Base-by-base conservation (phyloP, 1,284 basidiomycete species). In the Moesziomyces parantarcticus region DNA sequence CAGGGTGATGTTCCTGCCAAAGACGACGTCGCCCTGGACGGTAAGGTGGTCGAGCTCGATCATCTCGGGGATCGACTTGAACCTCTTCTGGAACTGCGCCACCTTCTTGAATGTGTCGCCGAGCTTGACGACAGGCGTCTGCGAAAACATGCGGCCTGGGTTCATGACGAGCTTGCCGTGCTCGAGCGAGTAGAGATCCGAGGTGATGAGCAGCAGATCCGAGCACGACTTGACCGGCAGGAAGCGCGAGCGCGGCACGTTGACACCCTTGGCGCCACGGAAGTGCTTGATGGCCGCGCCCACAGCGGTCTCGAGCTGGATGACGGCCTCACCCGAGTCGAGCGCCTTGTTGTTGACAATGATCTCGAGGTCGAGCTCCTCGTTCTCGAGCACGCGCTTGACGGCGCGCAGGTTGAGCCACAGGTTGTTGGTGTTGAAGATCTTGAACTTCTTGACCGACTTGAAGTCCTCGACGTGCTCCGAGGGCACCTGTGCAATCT, bases 391-490 rank as follows among this genome's bases (percentile, higher is more conserved):
- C 77, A 97, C 89, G 63, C 92, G 90, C 89, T 97, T 99, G 85
- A 99, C 89, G 32, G 92, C 90, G 87, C 68, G 71, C 46, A 99
- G 88, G 87, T 98, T 93, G 86, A 97, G 89, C 96, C 95, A 97
- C 81, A 96, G 87, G 87, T 97, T 98, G 89, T 98, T 98, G 65
- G 94, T 83, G 77, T 96, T 81, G 73, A 81, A 82, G 58, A 83
- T 83, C 76, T 83, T 75, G 80, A 84, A 86, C 80, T 86, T 86
- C 73, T 85, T 82, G 88, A 91, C 86, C 14, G 92, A 93, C 87
- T 97, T 97, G 90, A 98, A 98, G 86, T 99, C 96, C 85, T 99
- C 95, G 53, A 95, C 90, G 84, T 99, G 97, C 85, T 99, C 97
- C 50, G 91, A 92, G 43, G 97, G 94, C 23, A 99, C 97, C 86